Base-by-base conservation (phyloP, 139 green algal genomes). In the Micromonas pusilla region DNA sequence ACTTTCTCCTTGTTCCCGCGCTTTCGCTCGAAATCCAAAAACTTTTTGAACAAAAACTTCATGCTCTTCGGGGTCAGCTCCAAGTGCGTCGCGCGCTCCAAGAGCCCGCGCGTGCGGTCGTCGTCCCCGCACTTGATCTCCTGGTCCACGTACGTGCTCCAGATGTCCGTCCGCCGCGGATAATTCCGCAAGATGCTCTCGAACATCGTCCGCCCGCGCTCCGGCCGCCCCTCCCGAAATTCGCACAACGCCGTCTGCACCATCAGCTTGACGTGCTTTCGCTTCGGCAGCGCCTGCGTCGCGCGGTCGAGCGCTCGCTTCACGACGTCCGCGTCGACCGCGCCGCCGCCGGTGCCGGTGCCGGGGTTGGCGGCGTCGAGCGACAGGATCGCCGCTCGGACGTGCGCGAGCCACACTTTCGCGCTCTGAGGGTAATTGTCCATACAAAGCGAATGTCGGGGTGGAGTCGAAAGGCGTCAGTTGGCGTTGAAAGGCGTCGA, bases 131-230 rank as follows among this genome's bases (percentile, higher is more conserved):
- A 79, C 81, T 90, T 90, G 57, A 95, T 86, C 77, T 94, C 89
- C 87, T 98, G 93, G 80, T 99, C 95, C 0, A 97, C 78, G 85
- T 97, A 99, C 0, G 97, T 82, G 80, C 85, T 93, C 95, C 94
- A 98, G 28, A 98, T 79, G 83, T 98, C 95, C n/a, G 93, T 81
- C 21, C 94, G 87, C 80, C 92, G 92, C 45, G 95, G 94, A 86
- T 97, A 94, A 85, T 93, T 95, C 13, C 86, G 83, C 75, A 99
- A 84, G 68, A 98, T 81, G 16, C 89, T 85, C 85, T 99, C 95
- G 70, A 97, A 90, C 0, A 98, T 84, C 60, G 84, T 86, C 63
- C 94, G 89, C 6, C 63, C 83, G 9, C 81, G 72, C 60, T 88
- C 83, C 6, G 72, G n/a, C 57, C 63, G 33, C 13, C 83, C 82